phyloP scores from a whole-genome alignment of 148 eudicot species.

The Rhododendron molle region DNA sequence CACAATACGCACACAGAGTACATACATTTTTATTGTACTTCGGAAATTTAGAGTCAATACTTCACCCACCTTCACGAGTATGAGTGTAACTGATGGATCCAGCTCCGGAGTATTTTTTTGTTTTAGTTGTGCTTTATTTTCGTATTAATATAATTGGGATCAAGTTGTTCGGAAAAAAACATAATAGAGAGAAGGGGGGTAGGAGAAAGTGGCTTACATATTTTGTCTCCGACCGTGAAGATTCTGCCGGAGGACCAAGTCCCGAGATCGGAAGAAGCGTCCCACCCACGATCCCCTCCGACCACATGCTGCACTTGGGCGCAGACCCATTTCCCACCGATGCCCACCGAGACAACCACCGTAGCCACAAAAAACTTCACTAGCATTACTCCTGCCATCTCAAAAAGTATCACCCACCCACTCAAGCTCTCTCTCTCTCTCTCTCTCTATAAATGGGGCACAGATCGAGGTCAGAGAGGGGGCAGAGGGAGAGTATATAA shows the following conservation, averaged over 20 bases:
- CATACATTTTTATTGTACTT: no score
- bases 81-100: no score
- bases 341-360: not conserved
- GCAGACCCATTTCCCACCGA: constrained; percentile 19
- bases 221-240: constrained; percentile 65
- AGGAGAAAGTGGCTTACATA: constrained; percentile 40
- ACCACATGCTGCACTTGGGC: constrained; percentile 58
- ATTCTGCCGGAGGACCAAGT: constrained; percentile 49
- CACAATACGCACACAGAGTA: no score
- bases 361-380: not conserved
- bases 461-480: not conserved
- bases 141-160: no score
- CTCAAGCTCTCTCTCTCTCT: not conserved
- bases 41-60: no score
- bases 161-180: not conserved
- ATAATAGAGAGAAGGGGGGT: not conserved
- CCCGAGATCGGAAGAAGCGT: constrained; percentile 35
- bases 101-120: no score
- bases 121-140: no score
- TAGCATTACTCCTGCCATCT: not conserved
- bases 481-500: not conserved
- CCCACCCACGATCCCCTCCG: constrained; percentile 63
- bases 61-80: no score
- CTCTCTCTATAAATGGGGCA: not conserved
- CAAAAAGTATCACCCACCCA: not conserved